A percentile compares a stretch with the other conserved stretches of the same genome.
These are phyloP conservation scores for Stygiomarasmius scandens DNA, from an alignment of 1,284 basidiomycete species.

Conservation along the genomic window DNA sequence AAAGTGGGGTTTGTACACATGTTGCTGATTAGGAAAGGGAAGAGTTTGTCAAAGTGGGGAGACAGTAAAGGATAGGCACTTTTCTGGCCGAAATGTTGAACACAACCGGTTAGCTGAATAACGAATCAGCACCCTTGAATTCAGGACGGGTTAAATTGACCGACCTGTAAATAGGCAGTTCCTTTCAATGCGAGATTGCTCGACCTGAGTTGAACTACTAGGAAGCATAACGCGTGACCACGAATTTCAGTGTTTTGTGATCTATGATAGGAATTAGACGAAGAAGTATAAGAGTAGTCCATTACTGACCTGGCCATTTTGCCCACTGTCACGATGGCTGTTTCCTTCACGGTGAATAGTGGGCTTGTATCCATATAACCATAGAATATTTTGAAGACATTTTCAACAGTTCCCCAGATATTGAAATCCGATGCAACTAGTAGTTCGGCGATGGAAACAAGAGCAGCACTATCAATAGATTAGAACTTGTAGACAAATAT, in stretches of 20 bases:
- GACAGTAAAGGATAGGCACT: conserved; percentile 66
- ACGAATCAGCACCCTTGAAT: conserved; percentile 48
- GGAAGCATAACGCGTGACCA: conserved; percentile 61
- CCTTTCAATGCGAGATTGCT: conserved; percentile 70
- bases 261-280: conserved; percentile 46
- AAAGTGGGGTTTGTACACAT: conserved; percentile 61
- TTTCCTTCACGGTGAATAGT: conserved; percentile 57
- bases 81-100: conserved; percentile 62
- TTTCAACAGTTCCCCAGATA: conserved; percentile 27
- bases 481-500: conserved; percentile 1
- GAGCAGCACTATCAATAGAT: conserved; percentile 41
- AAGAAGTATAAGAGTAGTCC: conserved; percentile 6
- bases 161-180: conserved; percentile 70
- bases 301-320: conserved; percentile 62
- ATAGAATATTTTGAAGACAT: conserved; percentile 51
- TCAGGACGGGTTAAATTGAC: conserved; percentile 11
- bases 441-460: conserved; percentile 50
- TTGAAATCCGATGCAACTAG: conserved; percentile 27
- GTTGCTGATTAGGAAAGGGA: conserved; percentile 65
- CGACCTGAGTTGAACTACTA: conserved; percentile 73
- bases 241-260: conserved; percentile 45
- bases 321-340: conserved; percentile 61
- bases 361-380: conserved; percentile 42
- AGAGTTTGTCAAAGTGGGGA: conserved; percentile 72
- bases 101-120: conserved; percentile 39